phyloP scores from a whole-genome alignment of 2,329 filamentous ascomycete species.

The Aspergillus sp. region DNA sequence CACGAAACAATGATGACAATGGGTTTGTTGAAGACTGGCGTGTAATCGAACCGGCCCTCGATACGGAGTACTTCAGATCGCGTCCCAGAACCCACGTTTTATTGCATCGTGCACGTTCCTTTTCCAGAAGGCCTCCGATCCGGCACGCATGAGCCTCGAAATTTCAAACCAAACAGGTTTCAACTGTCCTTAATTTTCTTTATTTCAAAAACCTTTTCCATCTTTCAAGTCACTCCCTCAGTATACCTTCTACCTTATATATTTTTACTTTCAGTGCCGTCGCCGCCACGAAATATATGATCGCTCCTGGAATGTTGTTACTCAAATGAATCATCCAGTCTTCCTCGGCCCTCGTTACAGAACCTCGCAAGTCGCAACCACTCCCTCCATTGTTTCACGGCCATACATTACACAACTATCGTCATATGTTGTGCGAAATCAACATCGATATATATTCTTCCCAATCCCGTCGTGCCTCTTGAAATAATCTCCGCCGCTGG shows the following conservation, averaged over 20 bases:
- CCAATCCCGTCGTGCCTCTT: neutral
- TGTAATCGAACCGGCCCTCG: neutral
- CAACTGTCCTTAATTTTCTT: neutral
- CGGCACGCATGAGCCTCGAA: neutral
- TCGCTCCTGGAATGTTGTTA: neutral
- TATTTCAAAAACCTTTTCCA: neutral
- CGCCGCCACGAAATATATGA: constrained; percentile 2
- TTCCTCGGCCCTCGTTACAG: neutral
- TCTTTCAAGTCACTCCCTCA: neutral
- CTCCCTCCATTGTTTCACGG: constrained; percentile 6
- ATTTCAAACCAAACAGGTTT: neutral
- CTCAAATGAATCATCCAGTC: constrained; percentile 5
- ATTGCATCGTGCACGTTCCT: constrained; percentile 7
- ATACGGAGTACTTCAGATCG: neutral
- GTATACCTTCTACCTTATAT: neutral
- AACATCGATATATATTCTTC: neutral
- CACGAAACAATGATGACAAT: neutral
- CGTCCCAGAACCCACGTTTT: neutral
- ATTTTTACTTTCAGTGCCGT: neutral
- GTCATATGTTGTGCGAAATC: neutral
- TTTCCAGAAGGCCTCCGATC: constrained; percentile 5
- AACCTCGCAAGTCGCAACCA: constrained; percentile 4
- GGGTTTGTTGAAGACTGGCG: neutral
- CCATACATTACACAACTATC: constrained; percentile 3
- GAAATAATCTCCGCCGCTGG: neutral